Evolutionary conservation across 2,329 filamentous ascomycete genomes (phyloP).

Genomic region (Trichoderma sp.): DNA sequence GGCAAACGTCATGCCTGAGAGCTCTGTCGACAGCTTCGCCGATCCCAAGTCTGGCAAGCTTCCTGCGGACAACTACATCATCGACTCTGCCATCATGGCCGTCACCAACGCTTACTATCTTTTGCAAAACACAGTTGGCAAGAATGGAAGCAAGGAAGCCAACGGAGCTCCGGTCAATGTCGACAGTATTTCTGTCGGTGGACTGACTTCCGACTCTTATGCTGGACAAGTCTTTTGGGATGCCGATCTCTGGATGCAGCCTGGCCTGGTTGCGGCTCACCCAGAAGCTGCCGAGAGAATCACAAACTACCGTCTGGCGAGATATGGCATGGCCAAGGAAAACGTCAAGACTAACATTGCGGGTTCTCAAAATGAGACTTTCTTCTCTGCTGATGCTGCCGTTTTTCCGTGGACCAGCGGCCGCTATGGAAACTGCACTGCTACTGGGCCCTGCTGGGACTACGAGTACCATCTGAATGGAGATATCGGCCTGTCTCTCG

Average conservation of each 20-base stretch:
- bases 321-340: constrained; percentile 55
- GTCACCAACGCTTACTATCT: constrained; percentile 61
- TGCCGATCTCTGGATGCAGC: constrained; percentile 39
- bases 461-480: constrained; percentile 74
- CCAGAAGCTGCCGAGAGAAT: constrained; percentile 37
- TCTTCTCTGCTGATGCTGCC: constrained; percentile 51
- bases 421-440: constrained; percentile 67
- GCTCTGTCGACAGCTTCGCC: constrained; percentile 66
- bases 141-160: constrained; percentile 50
- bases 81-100: constrained; percentile 57
- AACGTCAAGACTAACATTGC: constrained; percentile 61
- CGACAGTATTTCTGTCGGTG: constrained; percentile 36
- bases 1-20: constrained; percentile 61
- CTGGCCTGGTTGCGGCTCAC: constrained; percentile 35
- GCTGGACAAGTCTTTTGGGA: constrained; percentile 41
- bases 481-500: constrained; percentile 60
- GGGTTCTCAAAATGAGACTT: constrained; percentile 55
- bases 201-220: constrained; percentile 38
- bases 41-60: constrained; percentile 57
- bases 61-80: constrained; percentile 58
- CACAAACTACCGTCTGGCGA: constrained; percentile 36
- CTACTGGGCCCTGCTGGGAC: constrained; percentile 65
- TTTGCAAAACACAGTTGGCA: constrained; percentile 53
- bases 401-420: constrained; percentile 71
- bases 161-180: constrained; percentile 47